Base-by-base conservation (phyloP, 208 protist species). In the Crithidia sp. region DNA sequence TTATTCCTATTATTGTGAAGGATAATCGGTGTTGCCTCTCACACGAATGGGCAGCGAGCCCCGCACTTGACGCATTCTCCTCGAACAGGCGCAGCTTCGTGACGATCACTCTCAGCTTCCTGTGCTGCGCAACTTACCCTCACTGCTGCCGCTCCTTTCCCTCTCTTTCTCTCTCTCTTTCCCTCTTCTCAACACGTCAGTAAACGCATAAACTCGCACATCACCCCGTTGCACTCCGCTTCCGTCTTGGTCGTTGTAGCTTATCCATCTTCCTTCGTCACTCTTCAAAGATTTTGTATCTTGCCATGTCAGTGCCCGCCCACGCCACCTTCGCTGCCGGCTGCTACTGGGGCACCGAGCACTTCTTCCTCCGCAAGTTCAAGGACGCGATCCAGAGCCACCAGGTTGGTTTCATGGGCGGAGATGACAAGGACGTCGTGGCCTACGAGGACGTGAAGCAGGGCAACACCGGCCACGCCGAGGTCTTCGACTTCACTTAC, bases 291-390 rank as follows among this genome's bases (percentile, higher is more conserved):
- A 1, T 28, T 28, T 28, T 28, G 28, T 28, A 28, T 28, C 28
- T 28, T 28, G 28, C 28, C 28, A 28, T 28, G 28, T 28, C 28
- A 28, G 28, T 28, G 28, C 28, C 28, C 28, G 57, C 76, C 52
- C 77, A 74, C 61, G 94, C 91, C 8, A 96, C 94, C 16, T 94
- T 98, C 70, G 94, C 92, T 10, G 92, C 90, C 40, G 94, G 94
- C 4, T 98, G 92, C 81, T 98, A 97, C 81, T 98, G 96, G 96
- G 93, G 95, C 17, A 95, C 91, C 3, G 96, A 99, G 82, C 88
- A 94, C 69, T 95, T 91, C 67, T 97, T 98, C 70, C 56, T 90
- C 13, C 91, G 88, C 54, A 88, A 93, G 58, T 97, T 94, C 75
- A 88, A 86, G 66, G 86, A 87, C 43, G 89, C 76, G 19, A 86